Conservation (phyloP, 2,329 filamentous ascomycete species). For the Tricladium varicosporioides region DNA sequence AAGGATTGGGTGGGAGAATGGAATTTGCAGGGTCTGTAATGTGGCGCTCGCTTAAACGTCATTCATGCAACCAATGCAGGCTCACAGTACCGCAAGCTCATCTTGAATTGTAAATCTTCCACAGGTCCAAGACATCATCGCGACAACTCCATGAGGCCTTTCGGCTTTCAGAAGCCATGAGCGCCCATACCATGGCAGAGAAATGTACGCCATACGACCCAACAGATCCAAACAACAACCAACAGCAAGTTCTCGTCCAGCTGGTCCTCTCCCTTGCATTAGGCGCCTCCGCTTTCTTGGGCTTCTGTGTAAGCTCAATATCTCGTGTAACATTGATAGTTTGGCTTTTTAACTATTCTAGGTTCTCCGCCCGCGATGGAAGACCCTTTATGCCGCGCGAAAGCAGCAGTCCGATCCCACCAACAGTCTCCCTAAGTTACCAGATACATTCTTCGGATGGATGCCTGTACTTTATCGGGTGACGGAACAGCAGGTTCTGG, state of each 20-base stretch:
- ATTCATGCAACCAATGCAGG: background rate
- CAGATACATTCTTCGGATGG: conserved; percentile 88
- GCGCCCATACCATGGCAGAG: conserved; percentile 12
- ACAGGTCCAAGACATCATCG: too few relatives aligned
- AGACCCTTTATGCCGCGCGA: conserved; percentile 82
- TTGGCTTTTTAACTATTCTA: conserved; percentile 39
- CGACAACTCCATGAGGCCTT: too few relatives aligned
- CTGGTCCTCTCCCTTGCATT: conserved; percentile 69
- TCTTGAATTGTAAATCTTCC: background rate
- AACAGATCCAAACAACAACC: conserved; percentile 26
- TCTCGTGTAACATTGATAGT: too few relatives aligned
- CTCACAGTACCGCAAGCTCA: conserved; percentile 2
- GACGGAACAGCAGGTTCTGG: conserved; percentile 83
- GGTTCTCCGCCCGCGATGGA: conserved; percentile 89
- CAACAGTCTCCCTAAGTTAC: conserved; percentile 69
- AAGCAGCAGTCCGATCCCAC: conserved; percentile 67
- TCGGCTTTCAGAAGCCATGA: conserved; percentile 7
- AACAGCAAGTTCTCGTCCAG: conserved; percentile 50
- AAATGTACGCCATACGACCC: conserved; percentile 27
- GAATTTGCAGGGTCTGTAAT: background rate
- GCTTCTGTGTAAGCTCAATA: conserved; percentile 65
- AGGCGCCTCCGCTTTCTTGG: conserved; percentile 68
- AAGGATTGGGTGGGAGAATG: background rate
- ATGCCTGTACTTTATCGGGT: conserved; percentile 82
- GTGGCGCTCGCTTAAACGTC: background rate